Base-by-base conservation (phyloP, 1,139 yeast genomes). In the Candida glucosophila region DNA sequence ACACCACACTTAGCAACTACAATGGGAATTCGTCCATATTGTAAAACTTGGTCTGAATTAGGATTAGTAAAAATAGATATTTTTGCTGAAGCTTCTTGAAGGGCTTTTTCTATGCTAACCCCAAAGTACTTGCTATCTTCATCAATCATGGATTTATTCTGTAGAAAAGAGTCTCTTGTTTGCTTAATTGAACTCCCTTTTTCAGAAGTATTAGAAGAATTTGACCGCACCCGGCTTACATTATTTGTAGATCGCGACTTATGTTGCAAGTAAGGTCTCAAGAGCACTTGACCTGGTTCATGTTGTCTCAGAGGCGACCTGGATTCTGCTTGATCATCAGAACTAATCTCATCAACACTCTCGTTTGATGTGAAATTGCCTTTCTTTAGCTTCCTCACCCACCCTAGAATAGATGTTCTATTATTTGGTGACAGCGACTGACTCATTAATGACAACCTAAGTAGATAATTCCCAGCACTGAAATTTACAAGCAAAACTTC, bases 1-100 rank as follows among this genome's bases (percentile, higher is more conserved):
- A 82, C 77, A 2, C 97, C 96, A 55, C 98, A 88, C 41, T 86
- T 82, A 14, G 97, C 98, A 16, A 90, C 94, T n/a, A 90, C 83
- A 13, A 81, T 67, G 2, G 95, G 95, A 18, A 85, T 78, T 33
- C 70, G 63, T 11, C 95, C 95, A 44, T 80, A 85, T 26, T 74
- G 73, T 28, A 76, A 65, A 24, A 72, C 71, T n/a, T 49, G 49
- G 25, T 73, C 75, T 3, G 47, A 31, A 29, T 73, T 71, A 22
- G 58, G 61, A 29, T 58, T 61, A 25, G 66, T 56, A 39, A 79
- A 62, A 7, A 81, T 73, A 13, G 79, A 72, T 28, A 85, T 81
- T 27, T 76, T 72, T 8, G 86, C 88, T 32, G 73, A 70, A 1
- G 97, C 95, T 33, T 77, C 71, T 22, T 67, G 57, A 28, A 88